Evolutionary conservation across 495 filamentous ascomycete genomes (phyloP).

Genomic region (Neurospora sp.): DNA sequence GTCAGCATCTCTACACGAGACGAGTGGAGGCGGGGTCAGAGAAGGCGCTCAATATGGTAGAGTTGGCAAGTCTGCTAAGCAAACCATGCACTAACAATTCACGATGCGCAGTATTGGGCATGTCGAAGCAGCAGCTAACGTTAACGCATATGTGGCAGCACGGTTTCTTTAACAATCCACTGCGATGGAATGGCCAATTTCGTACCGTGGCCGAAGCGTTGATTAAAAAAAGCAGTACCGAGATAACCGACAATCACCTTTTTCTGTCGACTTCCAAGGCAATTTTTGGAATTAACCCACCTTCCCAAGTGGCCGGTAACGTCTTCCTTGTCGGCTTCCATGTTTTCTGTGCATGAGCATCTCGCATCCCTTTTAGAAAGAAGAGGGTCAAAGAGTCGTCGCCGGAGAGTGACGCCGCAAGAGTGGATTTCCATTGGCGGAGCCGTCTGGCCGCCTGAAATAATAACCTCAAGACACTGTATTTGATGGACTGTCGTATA

Average conservation of each 20-base stretch:
- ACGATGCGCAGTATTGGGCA: background rate
- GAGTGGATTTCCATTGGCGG: background rate
- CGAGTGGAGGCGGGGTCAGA: background rate
- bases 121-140: background rate
- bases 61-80: background rate
- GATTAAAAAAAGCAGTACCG: background rate
- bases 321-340: background rate
- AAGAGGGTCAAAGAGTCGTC: background rate
- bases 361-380: background rate
- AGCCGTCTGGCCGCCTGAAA: background rate
- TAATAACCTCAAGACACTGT: background rate
- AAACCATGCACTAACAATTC: background rate
- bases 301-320: background rate
- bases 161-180: background rate
- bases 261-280: background rate
- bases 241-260: background rate
- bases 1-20: background rate
- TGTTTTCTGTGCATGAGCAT: background rate
- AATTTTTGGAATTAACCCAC: background rate
- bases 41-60: background rate
- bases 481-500: background rate
- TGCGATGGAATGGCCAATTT: background rate
- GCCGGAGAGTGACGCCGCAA: background rate
- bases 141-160: background rate
- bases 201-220: background rate